Base-by-base conservation (phyloP, 2,329 filamentous ascomycete species). In the Fonsecaea pugnacius region DNA sequence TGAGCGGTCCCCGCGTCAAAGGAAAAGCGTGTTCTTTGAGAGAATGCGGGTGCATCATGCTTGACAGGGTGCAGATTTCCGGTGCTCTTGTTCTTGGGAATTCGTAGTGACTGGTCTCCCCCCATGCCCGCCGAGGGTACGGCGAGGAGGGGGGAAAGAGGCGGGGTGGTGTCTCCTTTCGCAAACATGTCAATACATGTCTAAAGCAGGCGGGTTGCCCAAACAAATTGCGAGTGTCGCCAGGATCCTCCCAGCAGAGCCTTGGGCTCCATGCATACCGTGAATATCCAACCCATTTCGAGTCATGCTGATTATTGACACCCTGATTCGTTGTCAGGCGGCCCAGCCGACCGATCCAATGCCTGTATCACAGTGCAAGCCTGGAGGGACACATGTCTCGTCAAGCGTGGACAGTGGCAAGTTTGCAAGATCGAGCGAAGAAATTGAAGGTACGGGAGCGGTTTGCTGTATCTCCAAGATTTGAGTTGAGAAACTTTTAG, bases 21-120 rank as follows among this genome's bases (percentile, higher is more conserved):
- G 57, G 91, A 94, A 78, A 91, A 88, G 66, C 90, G 88, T 75
- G 87, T 83, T 78, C 87, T 82, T 70, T 83, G 82, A 68, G 82
- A 84, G 67, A 86, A 82, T 67, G 83, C 79, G 69, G 84, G 86
- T 70, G 88, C 86, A 57, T 84, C 77, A 75, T 73, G 69, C 52
- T 78, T 76, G 60, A 75, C 72, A 38, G 77, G 67, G 4, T 59
- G 40, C 40, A 84, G 76, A 68, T 79, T 84, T 62, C 79, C 78
- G 59, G 79, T 80, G 73, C 79, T 81, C 73, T 78, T 78, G 71
- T 79, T 82, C 76, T 82, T 83, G 35, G 77, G 77, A 58, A 83
- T 71, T 30, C 58, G 65, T 9, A 70, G 38, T 14, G 64, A 18
- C 33, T 69, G 63, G 27, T 61, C 65, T 57, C 38, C 64, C 35